Base-by-base conservation (phyloP, 1,284 basidiomycete genomes). In the Megacollybia platyphylla region DNA sequence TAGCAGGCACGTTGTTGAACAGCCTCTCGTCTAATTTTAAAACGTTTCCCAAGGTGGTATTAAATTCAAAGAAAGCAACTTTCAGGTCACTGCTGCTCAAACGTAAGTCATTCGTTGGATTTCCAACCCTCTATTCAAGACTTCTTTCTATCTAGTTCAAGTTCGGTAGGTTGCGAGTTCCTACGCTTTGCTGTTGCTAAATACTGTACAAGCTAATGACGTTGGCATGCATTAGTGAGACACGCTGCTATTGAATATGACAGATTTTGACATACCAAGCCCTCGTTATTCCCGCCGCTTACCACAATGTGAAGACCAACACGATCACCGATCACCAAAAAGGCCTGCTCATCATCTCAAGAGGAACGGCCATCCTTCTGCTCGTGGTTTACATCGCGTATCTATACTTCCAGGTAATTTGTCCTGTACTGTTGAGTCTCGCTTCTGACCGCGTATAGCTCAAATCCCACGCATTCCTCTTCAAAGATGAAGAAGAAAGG, bases 211-310 rank as follows among this genome's bases (percentile, higher is more conserved):
- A 87, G 70, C 64, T 94, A 46, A 86, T 93, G 85, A 91, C 87
- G 3, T 66, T 94, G 29, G 74, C 89, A 5, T 87, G 86, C 58
- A 89, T 93, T 58, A 91, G 78, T 65, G 38, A 36, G n/a, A 8
- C 31, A 24, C 20, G 20, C 15, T 24, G 20, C 20, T 5, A 24
- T 13, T 11, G 46, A 31, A 36, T 40, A 36, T 45, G 36, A 4
- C 20, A 24, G 26, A 11, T 15, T 18, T 36, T 11, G 7, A 11
- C 15, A 15, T 15, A 11, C 42, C 37, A 49, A 85, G 81, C 89
- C 24, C 72, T 96, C 34, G 83, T 92, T 48, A 83, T 96, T 45
- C 90, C 90, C n/a, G 90, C 90, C 27, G 90, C 90, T 1, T 93
- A 89, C 55, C 72, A 80, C 54, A 71, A 68, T 49, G 67, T 77